Percentiles rank a stretch among this genome's conserved stretches.
Conservation (phyloP, 2,329 filamentous ascomycete genomes). For the Fusarium avenaceum region DNA sequence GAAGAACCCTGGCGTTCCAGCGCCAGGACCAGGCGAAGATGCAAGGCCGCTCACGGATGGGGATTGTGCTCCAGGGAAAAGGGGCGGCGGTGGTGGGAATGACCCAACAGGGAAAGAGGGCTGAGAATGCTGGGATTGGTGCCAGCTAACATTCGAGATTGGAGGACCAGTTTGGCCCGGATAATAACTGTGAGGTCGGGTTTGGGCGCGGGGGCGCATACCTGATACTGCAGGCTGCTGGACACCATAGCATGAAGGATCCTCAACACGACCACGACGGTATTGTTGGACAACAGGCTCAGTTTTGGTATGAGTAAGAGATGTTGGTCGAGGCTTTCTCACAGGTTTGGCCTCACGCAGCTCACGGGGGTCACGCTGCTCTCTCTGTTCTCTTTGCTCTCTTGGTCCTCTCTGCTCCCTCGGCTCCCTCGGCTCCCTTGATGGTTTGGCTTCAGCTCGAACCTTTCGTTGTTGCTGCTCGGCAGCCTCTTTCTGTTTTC, state of each 20-base stretch:
- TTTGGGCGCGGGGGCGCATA: conserved; percentile 52
- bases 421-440: conserved; percentile 24
- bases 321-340: conserved; percentile 50
- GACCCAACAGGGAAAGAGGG: conserved; percentile 47
- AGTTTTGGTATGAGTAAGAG: conserved; percentile 52
- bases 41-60: conserved; percentile 47
- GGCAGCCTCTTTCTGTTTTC: conserved; percentile 44
- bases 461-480: conserved; percentile 46
- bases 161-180: conserved; percentile 50
- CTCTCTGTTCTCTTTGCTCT: neutral
- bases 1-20: conserved; percentile 51
- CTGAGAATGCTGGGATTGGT: conserved; percentile 45
- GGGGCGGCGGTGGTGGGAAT: conserved; percentile 51
- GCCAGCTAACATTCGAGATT: conserved; percentile 49
- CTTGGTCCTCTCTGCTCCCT: no score
- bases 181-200: conserved; percentile 56
- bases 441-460: conserved; percentile 45
- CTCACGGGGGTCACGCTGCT: neutral
- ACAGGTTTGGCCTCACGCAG: conserved; percentile 48
- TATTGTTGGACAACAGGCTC: conserved; percentile 53
- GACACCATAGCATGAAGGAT: conserved; percentile 55
- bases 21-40: conserved; percentile 50
- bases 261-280: conserved; percentile 52
- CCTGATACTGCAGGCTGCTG: conserved; percentile 53
- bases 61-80: conserved; percentile 46